Evolutionary conservation across 2,329 filamentous ascomycete species (phyloP), one percentile per base, ranked within the genome.

Genomic region (Fusarium sp.): DNA sequence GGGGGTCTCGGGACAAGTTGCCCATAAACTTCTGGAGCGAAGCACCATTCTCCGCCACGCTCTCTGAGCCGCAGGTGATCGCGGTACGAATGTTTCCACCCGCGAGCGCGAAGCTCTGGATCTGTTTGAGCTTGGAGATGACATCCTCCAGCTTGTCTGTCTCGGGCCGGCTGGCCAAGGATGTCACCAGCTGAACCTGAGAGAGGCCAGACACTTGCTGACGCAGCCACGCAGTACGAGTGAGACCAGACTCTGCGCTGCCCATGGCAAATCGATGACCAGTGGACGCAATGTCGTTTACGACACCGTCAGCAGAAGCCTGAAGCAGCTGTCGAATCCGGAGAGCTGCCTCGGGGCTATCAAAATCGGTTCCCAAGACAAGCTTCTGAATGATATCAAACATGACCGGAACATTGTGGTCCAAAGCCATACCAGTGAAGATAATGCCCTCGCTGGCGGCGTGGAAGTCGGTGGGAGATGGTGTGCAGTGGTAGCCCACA

Each of bases 191-290:
- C 76, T 95, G 91, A 46, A 98, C 87, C 74, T 99, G 95, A 1
- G 92, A 90, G 51, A 99, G 81, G n/a, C 95, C 95, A 47, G 87
- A 86, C n/a, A 93, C 89, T 76, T 96, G 91, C 78, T 98, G 93
- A 63, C 86, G 86, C 36, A 93, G 78, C 75, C 87, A 88, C 2
- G 89, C 89, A 57, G 88, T 85, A 13, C 85, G 83, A 2, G 91
- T 91, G 39, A 98, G 80, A 3, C 89, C 88, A 25, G 94, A 89
- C 72, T 96, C 90, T 0, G 95, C 92, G 70, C 90, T 92, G 43
- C 89, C 88, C 69, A 92, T 88, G 5, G 95, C 95, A 74, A 89
- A 99, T 1, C 88, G 85, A 73, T 99, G 94, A 0, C 95, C 95
- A 13, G 91, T 91, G 31, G 92, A 93, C 5, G 95, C 94, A 70